Base-by-base conservation (phyloP, 805 yeast genomes). In the Blastobotrys muscicola region DNA sequence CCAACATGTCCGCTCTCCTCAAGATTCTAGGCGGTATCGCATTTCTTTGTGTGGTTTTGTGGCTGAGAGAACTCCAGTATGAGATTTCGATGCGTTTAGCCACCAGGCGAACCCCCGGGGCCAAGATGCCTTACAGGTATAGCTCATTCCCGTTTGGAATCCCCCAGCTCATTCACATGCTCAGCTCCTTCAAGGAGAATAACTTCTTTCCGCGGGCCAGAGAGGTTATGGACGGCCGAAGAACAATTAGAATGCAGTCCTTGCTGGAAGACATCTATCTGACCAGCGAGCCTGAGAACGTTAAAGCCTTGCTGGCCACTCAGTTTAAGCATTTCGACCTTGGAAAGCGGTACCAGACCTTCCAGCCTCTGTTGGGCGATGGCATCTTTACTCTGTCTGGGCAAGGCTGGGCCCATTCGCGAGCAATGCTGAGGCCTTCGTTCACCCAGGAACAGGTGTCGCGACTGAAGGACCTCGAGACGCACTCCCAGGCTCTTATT, bases 341-440 rank as follows among this genome's bases (percentile, higher is more conserved):
- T 14, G 62, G 60, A 1, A 33, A 35, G 11, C 52, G 67, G 7
- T 43, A 51, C 41, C 42, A 39, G 12, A 47, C 49, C 23, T 50
- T 62, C 34, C 43, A 40, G n/a, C 58, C 57, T 8, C 45, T 61
- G 15, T 48, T 62, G 20, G 66, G 67, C 2, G 48, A 51, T 29
- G 67, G 67, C 1, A 60, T 62, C 35, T 62, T 62, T 50, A 62
- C 65, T 9, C 54, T 58, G n/a, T 56, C 54, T 30, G 62, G 63
- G 26, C 50, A 50, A 23, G 56, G 54, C 13, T 62, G 67, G 67
- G 53, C 58, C 36, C 65, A 61, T 42, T 60, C 66, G 30, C 53
- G 67, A 8, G 55, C 62, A 9, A 49, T 62, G 56, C 52, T 62
- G 33, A 54, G 65, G 29, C 67, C 67, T 6, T 64, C 60, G 45